These are phyloP conservation scores for Kandelia obovata DNA, from an alignment of 345 rosid genomes.

Conservation along the genomic window DNA sequence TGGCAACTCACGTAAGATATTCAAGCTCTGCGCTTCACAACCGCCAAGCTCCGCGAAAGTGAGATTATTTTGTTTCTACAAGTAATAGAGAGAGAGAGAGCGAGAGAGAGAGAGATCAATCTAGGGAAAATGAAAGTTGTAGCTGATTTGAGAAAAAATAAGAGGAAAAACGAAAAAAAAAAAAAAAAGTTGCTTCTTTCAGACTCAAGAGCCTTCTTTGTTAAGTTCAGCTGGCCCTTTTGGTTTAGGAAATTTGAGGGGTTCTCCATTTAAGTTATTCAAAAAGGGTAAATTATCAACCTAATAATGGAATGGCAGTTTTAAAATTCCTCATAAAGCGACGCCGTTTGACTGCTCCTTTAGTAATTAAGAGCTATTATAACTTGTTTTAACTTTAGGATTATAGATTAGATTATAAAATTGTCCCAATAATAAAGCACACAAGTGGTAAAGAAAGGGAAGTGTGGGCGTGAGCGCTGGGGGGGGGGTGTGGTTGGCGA, in stretches of 20 bases:
- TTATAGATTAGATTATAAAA: not conserved
- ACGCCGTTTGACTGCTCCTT: no score
- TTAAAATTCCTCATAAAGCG: no score
- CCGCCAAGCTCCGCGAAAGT: not conserved
- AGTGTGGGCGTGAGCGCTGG: not conserved
- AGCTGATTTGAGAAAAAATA: slow-evolving; percentile 8
- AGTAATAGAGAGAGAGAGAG: not conserved
- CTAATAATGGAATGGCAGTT: not conserved
- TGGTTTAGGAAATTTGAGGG: slow-evolving; percentile 3
- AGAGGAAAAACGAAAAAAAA: not conserved
- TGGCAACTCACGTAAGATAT: not conserved
- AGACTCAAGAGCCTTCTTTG: not conserved
- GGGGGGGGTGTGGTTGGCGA: not conserved
- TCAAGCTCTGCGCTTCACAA: not conserved
- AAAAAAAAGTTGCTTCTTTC: slow-evolving; percentile 14
- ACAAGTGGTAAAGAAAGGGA: slow-evolving; percentile 21
- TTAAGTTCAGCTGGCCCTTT: not conserved
- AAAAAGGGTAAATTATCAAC: not conserved
- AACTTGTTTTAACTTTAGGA: not conserved
- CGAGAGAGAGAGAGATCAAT: slow-evolving; percentile 22
- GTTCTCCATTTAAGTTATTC: not conserved
- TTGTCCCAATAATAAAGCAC: slow-evolving; percentile 25
- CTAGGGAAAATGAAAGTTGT: slow-evolving; percentile 8
- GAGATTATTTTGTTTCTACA: no score
- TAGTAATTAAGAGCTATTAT: no score